Evolutionary conservation across 1,284 basidiomycete species (phyloP).

Genomic region (Meira nashicola): DNA sequence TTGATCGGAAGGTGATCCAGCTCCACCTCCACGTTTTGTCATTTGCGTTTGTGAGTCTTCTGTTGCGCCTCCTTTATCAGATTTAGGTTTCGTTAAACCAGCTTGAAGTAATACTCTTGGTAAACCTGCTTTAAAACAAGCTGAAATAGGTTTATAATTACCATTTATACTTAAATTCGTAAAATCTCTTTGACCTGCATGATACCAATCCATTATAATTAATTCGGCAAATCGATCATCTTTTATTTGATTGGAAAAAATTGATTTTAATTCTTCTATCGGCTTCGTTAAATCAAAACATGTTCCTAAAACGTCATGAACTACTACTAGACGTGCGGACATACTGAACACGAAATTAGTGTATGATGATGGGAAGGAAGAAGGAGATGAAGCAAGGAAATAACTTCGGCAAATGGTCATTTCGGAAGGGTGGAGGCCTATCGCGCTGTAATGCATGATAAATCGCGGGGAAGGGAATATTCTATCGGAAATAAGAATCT

Average conservation of each 20-base stretch:
- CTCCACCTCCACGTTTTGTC: too few species aligned
- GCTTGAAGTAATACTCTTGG: conserved; percentile 37
- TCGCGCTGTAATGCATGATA: too few species aligned
- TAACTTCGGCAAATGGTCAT: too few species aligned
- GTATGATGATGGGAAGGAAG: background rate
- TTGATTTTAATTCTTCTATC: conserved; percentile 24
- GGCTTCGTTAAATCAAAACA: conserved; percentile 32
- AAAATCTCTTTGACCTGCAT: conserved; percentile 39
- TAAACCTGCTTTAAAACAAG: conserved; percentile 35
- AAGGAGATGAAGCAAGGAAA: too few species aligned
- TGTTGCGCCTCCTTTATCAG: background rate
- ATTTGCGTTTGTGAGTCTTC: background rate
- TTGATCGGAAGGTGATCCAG: too few species aligned
- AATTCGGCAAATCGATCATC: conserved; percentile 29
- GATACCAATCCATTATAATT: conserved; percentile 46
- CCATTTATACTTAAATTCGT: conserved; percentile 32
- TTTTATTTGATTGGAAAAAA: conserved; percentile 28
- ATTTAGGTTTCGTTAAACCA: conserved; percentile 21
- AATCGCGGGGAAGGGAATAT: too few species aligned
- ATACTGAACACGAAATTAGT: too few species aligned
- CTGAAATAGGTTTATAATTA: conserved; percentile 31
- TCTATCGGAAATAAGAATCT: too few species aligned
- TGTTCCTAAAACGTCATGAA: conserved; percentile 47
- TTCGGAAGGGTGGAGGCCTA: too few species aligned
- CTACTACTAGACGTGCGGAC: conserved; percentile 21